A percentile compares a stretch with the other conserved stretches of the same genome.
Evolutionary conservation across 73 alveolate genomes (phyloP).

Genomic region (Symbiodinium natans): DNA sequence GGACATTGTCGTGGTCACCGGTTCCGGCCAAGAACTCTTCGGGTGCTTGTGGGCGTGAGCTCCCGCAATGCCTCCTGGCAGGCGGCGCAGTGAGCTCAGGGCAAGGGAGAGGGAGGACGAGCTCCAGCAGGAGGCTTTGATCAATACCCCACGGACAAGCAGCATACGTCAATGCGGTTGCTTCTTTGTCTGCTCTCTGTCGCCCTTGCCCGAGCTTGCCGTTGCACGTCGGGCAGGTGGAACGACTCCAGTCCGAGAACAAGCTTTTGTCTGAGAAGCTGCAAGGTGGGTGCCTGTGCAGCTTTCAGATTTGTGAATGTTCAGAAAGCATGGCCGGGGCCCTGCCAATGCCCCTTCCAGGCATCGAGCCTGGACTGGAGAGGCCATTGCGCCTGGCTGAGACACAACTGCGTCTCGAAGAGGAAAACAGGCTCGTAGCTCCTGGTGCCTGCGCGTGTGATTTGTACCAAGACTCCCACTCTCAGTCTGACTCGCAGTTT

Average conservation of each 20-base stretch:
- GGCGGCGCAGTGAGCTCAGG: constrained; percentile 39
- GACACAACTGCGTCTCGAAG: not conserved
- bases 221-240: not conserved
- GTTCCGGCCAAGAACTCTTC: too few relatives aligned
- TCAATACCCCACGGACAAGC: not conserved
- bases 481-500: too few relatives aligned
- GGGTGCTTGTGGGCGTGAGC: too few relatives aligned
- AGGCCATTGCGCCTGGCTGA: constrained; percentile 8
- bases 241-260: constrained; percentile 42
- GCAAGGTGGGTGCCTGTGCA: not conserved
- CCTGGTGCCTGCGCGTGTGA: too few relatives aligned
- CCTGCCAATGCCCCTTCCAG: too few relatives aligned
- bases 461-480: too few relatives aligned
- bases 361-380: not conserved
- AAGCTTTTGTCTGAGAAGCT: not conserved
- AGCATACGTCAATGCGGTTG: not conserved
- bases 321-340: too few relatives aligned
- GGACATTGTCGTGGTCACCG: too few relatives aligned
- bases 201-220: not conserved
- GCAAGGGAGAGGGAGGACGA: constrained; percentile 45
- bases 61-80: not conserved
- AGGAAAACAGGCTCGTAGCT: not conserved
- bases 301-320: too few relatives aligned
- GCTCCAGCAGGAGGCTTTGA: constrained; percentile 68
- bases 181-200: not conserved